Evolutionary conservation across 2,329 filamentous ascomycete genomes (phyloP), one percentile per base, ranked within the genome.

Genomic region (Neonectria punicea): DNA sequence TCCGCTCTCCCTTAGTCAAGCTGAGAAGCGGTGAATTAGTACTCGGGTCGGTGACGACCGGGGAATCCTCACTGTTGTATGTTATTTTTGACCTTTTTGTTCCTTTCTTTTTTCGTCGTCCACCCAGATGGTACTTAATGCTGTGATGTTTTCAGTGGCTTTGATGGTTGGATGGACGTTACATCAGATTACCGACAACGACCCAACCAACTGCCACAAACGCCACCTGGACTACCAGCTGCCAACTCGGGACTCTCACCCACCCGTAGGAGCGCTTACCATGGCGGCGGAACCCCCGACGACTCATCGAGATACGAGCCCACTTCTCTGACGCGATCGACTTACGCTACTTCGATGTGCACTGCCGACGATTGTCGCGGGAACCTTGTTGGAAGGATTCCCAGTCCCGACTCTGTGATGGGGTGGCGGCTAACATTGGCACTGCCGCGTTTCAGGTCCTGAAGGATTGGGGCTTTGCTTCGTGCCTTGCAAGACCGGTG

Each of bases 391-490:
- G 32, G 32, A 50, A 20, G 44, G 44, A 58, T 58, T 53, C 32
- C 20, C 30, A 58, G 60, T 63, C 54, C 54, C 60, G 39, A 34
- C n/a, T 8, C 9, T 36, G 10, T 30, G 22, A 34, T 20, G n/a
- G 55, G n/a, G 39, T 41, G 61, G 55, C 49, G 28, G 39, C 43
- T 25, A 32, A 50, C 16, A 50, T 25, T 43, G n/a, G 61, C 50
- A 58, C 61, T 58, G 55, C 55, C 55, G 61, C 43, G 61, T 63
- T 63, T 63, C 61, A 59, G 61, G 50, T 44, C 50, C 9, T 8
- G 55, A 44, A 63, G 61, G 61, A 63, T 51, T 59, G 61, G 18
- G 43, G 43, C 50, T 39, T 50, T 53, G 53, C 53, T 18, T 50
- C 30, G 28, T n/a, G 43, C 50, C 20, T 30, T 51, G 20, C 34